Conservation (phyloP, 202 grass and related monocot species). For the Brachypodium distachyon region DNA sequence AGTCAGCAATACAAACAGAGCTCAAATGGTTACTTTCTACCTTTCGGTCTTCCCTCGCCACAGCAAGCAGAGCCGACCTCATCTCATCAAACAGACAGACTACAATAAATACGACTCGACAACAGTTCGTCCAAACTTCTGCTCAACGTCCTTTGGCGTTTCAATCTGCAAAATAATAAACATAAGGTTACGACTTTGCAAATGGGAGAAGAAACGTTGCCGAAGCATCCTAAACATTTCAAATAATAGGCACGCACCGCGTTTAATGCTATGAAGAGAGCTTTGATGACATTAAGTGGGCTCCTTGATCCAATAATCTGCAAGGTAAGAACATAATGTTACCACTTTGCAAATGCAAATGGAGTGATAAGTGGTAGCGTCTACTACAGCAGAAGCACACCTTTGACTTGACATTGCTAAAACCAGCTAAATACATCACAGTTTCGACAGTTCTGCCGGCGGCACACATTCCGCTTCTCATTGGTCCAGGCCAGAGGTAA, state of each 20-base stretch:
- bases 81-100: background rate
- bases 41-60: background rate
- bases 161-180: constrained; percentile 57
- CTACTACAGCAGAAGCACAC: constrained; percentile 22
- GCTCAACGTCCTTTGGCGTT: constrained; percentile 81
- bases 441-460: constrained; percentile 76
- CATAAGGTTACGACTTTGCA: too few relatives aligned
- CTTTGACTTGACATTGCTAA: constrained; percentile 85
- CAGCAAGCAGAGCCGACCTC: background rate
- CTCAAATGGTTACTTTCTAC: background rate
- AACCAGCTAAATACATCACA: constrained; percentile 77
- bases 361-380: background rate
- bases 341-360: constrained; percentile 1
- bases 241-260: constrained; percentile 34
- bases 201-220: background rate
- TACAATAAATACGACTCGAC: constrained; percentile 80
- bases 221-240: background rate
- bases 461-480: constrained; percentile 59
- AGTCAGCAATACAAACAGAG: background rate
- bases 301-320: constrained; percentile 97
- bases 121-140: constrained; percentile 94
- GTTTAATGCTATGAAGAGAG: constrained; percentile 93
- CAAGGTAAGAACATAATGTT: background rate
- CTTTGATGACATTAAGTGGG: constrained; percentile 80
- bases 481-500: constrained; percentile 83